A percentile compares a stretch with the other conserved stretches of the same genome.
Evolutionary conservation across 2,329 filamentous ascomycete species (phyloP).

Genomic region (Phialophora verrucosa): DNA sequence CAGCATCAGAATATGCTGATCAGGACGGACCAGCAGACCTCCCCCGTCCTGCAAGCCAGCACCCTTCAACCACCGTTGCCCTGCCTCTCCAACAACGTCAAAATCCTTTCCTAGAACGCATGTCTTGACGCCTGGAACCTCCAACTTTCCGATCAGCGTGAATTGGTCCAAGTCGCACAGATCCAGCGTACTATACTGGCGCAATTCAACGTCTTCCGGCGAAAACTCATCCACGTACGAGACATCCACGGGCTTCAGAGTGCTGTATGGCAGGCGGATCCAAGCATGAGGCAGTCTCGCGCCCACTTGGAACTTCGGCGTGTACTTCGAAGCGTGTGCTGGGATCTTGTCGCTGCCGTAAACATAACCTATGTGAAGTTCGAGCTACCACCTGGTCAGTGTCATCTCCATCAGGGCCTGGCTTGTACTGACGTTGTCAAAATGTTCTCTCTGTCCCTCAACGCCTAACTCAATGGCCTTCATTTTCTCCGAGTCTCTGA

Average conservation of each 20-base stretch:
- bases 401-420: neutral
- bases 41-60: conserved; percentile 39
- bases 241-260: conserved; percentile 42
- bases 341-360: conserved; percentile 47
- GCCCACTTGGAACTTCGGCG: conserved; percentile 47
- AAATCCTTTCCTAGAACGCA: conserved; percentile 39
- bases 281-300: conserved; percentile 52
- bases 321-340: conserved; percentile 47
- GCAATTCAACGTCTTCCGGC: conserved; percentile 37
- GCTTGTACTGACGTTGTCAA: conserved; percentile 26
- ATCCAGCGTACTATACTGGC: conserved; percentile 48
- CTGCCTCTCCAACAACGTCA: conserved; percentile 34
- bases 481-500: conserved; percentile 38
- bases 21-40: conserved; percentile 47
- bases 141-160: conserved; percentile 41
- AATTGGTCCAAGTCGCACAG: conserved; percentile 45
- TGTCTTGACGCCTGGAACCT: conserved; percentile 25
- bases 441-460: conserved; percentile 33
- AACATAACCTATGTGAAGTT: conserved; percentile 54
- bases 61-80: conserved; percentile 38
- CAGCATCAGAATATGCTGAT: conserved; percentile 47
- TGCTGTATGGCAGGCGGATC: conserved; percentile 39
- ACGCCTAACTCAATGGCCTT: conserved; percentile 42
- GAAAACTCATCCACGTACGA: conserved; percentile 47
- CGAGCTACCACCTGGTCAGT: conserved; percentile 39